Conservation (phyloP, 306 rosid genomes). For the Vicia sativa region DNA sequence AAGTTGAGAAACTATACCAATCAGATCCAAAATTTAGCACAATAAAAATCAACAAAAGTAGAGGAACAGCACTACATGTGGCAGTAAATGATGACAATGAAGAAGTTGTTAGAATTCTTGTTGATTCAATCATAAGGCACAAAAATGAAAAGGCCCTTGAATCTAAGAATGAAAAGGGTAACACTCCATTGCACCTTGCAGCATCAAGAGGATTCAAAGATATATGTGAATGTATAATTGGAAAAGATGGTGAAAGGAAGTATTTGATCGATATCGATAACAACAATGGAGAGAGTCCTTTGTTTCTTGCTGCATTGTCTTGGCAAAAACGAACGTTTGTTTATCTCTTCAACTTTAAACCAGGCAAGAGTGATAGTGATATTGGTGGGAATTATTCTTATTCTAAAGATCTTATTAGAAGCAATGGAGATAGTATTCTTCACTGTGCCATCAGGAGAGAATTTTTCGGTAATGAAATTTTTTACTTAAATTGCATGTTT, state of each 20-base stretch:
- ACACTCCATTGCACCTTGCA: slow-evolving; percentile 61
- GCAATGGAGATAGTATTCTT: too few relatives aligned
- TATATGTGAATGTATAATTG: slow-evolving; percentile 36
- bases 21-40: fast-evolving
- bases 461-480: too few relatives aligned
- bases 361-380: too few relatives aligned
- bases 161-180: slow-evolving; percentile 20
- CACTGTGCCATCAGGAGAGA: too few relatives aligned
- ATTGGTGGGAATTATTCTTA: too few relatives aligned
- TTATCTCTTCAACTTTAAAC: too few relatives aligned
- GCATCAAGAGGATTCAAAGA: slow-evolving; percentile 42
- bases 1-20: not conserved
- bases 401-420: too few relatives aligned
- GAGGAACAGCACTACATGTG: slow-evolving; percentile 56
- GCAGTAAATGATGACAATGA: slow-evolving; percentile 46
- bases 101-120: not conserved
- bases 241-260: not conserved
- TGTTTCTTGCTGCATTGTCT: too few relatives aligned
- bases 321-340: too few relatives aligned
- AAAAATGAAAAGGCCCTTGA: not conserved
- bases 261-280: not conserved
- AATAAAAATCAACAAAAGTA: slow-evolving; percentile 23
- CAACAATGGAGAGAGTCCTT: too few relatives aligned
- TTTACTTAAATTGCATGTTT: too few relatives aligned
- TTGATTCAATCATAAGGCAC: not conserved